Evolutionary conservation across 805 yeast species (phyloP), one percentile per base, ranked within the genome.

Genomic region (Saccharomycopsis sp.): DNA sequence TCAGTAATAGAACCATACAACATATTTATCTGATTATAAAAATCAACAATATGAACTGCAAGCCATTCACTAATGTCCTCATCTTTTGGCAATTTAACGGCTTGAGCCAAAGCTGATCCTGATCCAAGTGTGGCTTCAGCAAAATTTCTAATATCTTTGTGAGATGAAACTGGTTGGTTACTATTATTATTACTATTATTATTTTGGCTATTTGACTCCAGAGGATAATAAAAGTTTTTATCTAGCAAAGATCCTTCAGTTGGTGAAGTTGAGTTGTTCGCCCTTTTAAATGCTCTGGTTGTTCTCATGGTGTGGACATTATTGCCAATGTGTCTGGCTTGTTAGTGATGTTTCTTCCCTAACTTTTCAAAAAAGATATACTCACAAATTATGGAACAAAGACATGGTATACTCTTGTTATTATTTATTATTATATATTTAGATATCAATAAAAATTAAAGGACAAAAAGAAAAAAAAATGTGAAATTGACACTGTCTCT

Each of bases 41-140:
- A 93, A 62, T 90, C 97, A 14, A 89, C 97, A n/a, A 90, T 93
- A 60, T 90, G 96, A 9, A 89, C 95, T 0, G 98, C 97, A 45
- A 90, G 65, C 98, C 98, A 90, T 61, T 90, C 98, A 56, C 83
- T 81, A 44, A 79, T 59, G 56, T 86, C 93, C 63, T 90, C 98
- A 50, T 93, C 97, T 54, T 76, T 84, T 14, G 98, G 98, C 23
- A 93, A 68, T 58, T 84, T 84, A 19, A 90, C 97, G 0, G 97
- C 97, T 62, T 87, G 95, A 21, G 85, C 84, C 52, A 93, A 70
- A 2, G 89, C 89, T 26, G 90, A 81, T 28, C 90, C 95, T 0
- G 96, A 83, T 0, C 98, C 98, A 41, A 93, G 69, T 0, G 98
- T 90, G 36, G 94, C 88, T 60, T 90, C 97, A 0, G 96, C 98